Conservation (phyloP, 2,329 filamentous ascomycete species). For the Diplodia intermedia region DNA sequence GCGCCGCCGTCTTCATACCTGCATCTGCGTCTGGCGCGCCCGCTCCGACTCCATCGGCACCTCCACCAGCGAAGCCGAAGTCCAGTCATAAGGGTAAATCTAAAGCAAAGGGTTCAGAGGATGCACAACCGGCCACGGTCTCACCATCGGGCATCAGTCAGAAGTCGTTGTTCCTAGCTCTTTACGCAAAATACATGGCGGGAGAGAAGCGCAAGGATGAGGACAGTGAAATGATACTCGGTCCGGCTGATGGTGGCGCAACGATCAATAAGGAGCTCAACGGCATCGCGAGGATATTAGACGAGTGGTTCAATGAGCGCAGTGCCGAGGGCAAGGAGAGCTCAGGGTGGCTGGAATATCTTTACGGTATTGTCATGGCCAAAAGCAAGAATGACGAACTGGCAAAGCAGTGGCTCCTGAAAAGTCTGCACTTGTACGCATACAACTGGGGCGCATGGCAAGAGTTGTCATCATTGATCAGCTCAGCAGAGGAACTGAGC, state of each 20-base stretch:
- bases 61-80: slow-evolving; percentile 42
- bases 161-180: slow-evolving; percentile 86
- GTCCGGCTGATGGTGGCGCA: slow-evolving; percentile 85
- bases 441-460: slow-evolving; percentile 99
- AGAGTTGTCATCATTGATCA: slow-evolving; percentile 82
- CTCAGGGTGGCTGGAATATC: slow-evolving; percentile 93
- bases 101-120: slow-evolving; percentile 49
- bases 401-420: slow-evolving; percentile 85
- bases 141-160: slow-evolving; percentile 71
- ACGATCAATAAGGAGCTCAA: slow-evolving; percentile 86
- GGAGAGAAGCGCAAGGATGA: slow-evolving; percentile 97
- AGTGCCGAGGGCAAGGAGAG: slow-evolving; percentile 63
- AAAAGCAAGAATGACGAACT: slow-evolving; percentile 89
- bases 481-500: slow-evolving; percentile 81
- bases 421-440: slow-evolving; percentile 85
- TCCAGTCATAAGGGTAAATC: slow-evolving; percentile 66
- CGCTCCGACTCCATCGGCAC: slow-evolving; percentile 51
- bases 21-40: slow-evolving; percentile 73
- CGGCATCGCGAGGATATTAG: slow-evolving; percentile 74
- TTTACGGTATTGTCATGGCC: slow-evolving; percentile 88
- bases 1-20: slow-evolving; percentile 87
- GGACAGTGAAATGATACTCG: slow-evolving; percentile 96
- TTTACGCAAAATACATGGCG: slow-evolving; percentile 91
- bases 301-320: slow-evolving; percentile 79
- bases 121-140: slow-evolving; percentile 39